Conservation (phyloP, 305 asterid species). For the Andrographis paniculata region DNA sequence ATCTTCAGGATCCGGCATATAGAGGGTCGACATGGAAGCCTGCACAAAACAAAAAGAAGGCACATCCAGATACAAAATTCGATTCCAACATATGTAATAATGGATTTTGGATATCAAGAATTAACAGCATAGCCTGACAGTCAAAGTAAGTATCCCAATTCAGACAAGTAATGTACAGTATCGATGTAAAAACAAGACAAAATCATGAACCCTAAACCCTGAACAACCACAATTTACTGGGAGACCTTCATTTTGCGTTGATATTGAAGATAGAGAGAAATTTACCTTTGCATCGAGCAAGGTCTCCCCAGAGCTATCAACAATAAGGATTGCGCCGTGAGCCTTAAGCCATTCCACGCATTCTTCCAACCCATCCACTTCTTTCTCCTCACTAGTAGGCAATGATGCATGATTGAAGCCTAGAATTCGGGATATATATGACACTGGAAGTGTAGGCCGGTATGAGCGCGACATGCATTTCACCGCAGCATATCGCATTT, state of each 20-base stretch:
- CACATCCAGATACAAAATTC: no score
- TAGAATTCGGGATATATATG: constrained; percentile 65
- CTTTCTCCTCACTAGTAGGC: constrained; percentile 45
- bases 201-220: no score
- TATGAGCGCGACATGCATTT: constrained; percentile 86
- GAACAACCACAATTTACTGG: no score
- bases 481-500: constrained; percentile 94
- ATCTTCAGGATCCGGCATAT: constrained; percentile 96
- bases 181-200: no score
- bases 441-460: constrained; percentile 91
- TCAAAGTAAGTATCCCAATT: no score
- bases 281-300: constrained; percentile 79
- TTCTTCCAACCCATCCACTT: constrained; percentile 62
- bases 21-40: constrained; percentile 67
- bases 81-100: no score
- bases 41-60: constrained; percentile 30
- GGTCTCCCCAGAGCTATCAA: constrained; percentile 66
- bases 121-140: no score
- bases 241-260: no score
- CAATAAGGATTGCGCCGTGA: constrained; percentile 80
- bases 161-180: no score
- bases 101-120: no score
- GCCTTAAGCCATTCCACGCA: constrained; percentile 95
- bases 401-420: constrained; percentile 49
- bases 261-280: constrained; percentile 6